Evolutionary conservation across 441 rosid species (phyloP).

Genomic region (Pelargonium myrrhifolium): DNA sequence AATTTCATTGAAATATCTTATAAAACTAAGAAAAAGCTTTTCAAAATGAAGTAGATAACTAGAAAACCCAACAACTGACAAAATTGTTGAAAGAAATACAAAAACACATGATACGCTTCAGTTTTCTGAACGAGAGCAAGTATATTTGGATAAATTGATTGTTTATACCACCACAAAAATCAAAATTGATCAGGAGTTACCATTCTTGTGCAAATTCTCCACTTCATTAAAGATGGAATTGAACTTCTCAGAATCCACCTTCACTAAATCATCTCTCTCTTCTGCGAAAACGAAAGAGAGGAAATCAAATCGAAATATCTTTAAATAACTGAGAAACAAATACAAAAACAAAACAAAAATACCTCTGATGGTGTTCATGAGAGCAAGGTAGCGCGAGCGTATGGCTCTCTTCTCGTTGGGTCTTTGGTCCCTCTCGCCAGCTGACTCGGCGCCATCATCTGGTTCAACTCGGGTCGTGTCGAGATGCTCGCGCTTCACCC

Average conservation of each 20-base stretch:
- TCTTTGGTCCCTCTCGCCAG: conserved; percentile 12
- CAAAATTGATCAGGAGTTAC: not conserved
- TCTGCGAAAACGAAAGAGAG: not conserved
- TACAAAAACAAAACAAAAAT: not conserved
- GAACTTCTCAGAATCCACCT: conserved; percentile 19
- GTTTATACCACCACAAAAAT: too few relatives aligned
- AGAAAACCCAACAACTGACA: too few relatives aligned
- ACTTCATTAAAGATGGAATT: conserved; percentile 21
- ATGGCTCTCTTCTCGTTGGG: conserved; percentile 14
- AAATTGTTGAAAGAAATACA: too few relatives aligned
- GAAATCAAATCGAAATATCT: not conserved
- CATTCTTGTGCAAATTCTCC: conserved; percentile 15
- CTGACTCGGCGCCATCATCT: conserved; percentile 3
- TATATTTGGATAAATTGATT: not conserved
- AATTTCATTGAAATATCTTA: too few relatives aligned
- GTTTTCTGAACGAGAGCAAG: not conserved
- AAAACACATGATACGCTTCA: too few relatives aligned
- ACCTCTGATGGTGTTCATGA: conserved; percentile 21
- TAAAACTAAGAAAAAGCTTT: too few relatives aligned
- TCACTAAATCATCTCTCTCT: conserved; percentile 20
- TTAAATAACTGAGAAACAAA: not conserved
- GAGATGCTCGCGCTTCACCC: conserved; percentile 14
- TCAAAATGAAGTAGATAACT: too few relatives aligned
- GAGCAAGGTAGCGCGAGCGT: conserved; percentile 22
- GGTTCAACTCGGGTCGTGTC: conserved; percentile 1